Evolutionary conservation across 1,284 basidiomycete genomes (phyloP).

Genomic region (Sporisorium graminicola): DNA sequence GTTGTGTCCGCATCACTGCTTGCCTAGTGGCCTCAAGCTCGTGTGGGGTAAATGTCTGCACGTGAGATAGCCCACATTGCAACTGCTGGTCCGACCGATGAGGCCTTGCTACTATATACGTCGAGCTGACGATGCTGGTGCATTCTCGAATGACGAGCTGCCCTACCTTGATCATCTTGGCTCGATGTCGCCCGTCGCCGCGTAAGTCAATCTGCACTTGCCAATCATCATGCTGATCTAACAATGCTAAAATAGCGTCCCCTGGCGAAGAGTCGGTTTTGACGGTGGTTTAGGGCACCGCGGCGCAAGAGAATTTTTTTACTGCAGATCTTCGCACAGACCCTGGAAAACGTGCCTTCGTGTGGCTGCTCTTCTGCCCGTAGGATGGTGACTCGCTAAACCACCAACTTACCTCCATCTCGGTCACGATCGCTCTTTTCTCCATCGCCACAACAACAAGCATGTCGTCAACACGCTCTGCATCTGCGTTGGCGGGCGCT

Average conservation of each 20-base stretch:
- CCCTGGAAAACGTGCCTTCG: slow-evolving; percentile 15
- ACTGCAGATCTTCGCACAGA: slow-evolving; percentile 20
- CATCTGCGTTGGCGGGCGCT: slow-evolving; percentile 3
- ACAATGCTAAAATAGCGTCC: neutral
- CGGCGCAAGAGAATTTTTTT: too few species aligned
- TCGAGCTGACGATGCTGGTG: neutral
- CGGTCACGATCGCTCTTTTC: too few species aligned
- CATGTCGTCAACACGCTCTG: slow-evolving; percentile 22
- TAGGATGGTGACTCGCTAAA: neutral
- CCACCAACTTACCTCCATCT: slow-evolving; percentile 10
- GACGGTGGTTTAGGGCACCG: neutral
- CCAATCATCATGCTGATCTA: too few species aligned
- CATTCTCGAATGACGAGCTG: neutral
- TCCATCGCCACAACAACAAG: neutral
- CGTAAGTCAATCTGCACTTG: too few species aligned
- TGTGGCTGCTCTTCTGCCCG: neutral
- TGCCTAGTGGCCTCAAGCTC: neutral
- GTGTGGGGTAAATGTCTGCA: neutral
- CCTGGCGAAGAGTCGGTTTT: slow-evolving; percentile 12
- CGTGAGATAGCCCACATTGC: too few species aligned
- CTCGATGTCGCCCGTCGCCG: neutral
- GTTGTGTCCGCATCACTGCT: too few species aligned
- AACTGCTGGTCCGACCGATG: neutral
- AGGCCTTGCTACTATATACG: neutral
- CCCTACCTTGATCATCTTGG: neutral